Evolutionary conservation across 2,329 filamentous ascomycete genomes (phyloP), one percentile per base, ranked within the genome.

Genomic region (Cadophora malorum): DNA sequence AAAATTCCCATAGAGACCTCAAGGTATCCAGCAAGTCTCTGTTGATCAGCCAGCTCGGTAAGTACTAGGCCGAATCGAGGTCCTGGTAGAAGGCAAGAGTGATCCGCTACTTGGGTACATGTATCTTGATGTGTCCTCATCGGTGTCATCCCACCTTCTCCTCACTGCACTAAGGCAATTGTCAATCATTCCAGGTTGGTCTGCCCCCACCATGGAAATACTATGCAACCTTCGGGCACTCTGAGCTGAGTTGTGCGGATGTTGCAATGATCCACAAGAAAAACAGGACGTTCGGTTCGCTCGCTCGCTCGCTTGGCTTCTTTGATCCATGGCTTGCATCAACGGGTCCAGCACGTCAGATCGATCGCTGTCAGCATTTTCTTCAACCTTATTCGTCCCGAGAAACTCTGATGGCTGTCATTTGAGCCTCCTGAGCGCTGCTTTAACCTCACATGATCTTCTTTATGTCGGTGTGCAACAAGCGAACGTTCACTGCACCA

Each of bases 391-490:
- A 47, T 47, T 47, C 55, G 58, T 47, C 58, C 58, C 58, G 10
- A 60, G 58, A 60, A 60, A 60, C 25, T 47, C 10, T 28, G 21
- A 23, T 60, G 14, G n/a, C 23, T 25, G 23, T 45, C 58, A 47
- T 21, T 53, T 65, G 56, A 62, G 56, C 47, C 64, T 66, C 64
- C 47, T 62, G 47, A 33, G 38, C n/a, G 64, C 64, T 49, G 64
- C 64, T 66, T 66, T 66, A 66, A 53, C 25, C 47, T 61, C 64
- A 65, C 64, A 65, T 60, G 64, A 65, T 60, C 55, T 41, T 31
- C 64, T 61, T 16, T 2, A 52, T 41, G 25, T 47, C 35, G 38
- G 52, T 50, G 49, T 49, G 55, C 55, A 25, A 16, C 64, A 53
- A 61, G 47, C 53, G 55, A 65, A 38, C 16, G 31, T 58, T 62